Conservation (phyloP, 352 stramenopile genomes). For the Globisporangium megalacanthum region DNA sequence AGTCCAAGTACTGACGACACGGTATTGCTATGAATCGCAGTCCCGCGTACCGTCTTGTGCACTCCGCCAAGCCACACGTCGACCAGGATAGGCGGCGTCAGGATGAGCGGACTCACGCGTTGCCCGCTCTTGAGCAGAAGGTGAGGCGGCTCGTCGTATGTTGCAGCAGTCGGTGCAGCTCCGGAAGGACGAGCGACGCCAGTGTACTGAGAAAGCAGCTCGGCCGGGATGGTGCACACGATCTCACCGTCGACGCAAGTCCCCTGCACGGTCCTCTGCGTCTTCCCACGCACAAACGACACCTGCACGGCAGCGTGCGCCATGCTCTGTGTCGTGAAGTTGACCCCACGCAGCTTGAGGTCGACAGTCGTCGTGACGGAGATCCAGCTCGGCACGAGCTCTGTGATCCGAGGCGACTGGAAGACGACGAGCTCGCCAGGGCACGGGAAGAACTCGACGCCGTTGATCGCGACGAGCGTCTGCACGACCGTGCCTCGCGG, state of each 20-base stretch:
- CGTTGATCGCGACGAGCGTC: constrained; percentile 57
- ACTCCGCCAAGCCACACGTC: constrained; percentile 58
- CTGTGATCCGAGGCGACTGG: constrained; percentile 46
- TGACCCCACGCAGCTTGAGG: constrained; percentile 46
- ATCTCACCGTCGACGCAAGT: constrained; percentile 33
- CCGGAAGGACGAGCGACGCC: neutral
- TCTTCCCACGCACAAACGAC: constrained; percentile 28
- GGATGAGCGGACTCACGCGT: constrained; percentile 1
- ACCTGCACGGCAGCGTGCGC: constrained; percentile 25
- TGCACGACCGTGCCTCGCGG: constrained; percentile 39
- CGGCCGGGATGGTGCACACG: constrained; percentile 27
- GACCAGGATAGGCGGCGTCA: constrained; percentile 32
- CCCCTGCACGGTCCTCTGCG: constrained; percentile 18
- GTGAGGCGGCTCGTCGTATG: neutral
- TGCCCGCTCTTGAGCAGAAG: neutral
- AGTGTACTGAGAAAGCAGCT: constrained; percentile 16
- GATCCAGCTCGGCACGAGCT: constrained; percentile 54
- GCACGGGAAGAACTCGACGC: constrained; percentile 51
- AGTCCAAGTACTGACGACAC: neutral
- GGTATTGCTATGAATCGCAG: neutral
- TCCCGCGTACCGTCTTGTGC: constrained; percentile 35
- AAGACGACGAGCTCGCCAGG: constrained; percentile 47
- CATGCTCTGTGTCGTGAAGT: constrained; percentile 34
- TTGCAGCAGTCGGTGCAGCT: too few species aligned
- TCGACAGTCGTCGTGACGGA: constrained; percentile 23